These are phyloP conservation scores for Torulaspora delbrueckii DNA, from an alignment of 805 yeast genomes.

Conservation along the genomic window DNA sequence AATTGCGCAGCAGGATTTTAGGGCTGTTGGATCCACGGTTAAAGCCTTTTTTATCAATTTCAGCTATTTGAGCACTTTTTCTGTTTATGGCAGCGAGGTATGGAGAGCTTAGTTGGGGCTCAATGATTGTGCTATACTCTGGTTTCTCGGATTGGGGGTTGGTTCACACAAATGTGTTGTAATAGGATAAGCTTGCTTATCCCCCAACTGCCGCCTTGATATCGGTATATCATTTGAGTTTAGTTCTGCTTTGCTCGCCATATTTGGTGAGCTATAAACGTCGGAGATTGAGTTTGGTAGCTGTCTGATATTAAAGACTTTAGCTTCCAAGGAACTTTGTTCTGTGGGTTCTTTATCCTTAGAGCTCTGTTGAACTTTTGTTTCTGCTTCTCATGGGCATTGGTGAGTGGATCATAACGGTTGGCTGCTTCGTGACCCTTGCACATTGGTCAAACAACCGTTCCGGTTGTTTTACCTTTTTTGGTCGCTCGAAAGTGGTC, in stretches of 20 bases:
- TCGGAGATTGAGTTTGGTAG: not conserved
- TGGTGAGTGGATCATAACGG: conserved; percentile 14
- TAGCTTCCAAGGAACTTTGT: conserved; percentile 5
- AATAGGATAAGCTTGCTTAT: conserved; percentile 34
- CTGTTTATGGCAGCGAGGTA: not conserved
- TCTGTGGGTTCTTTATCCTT: conserved; percentile 1
- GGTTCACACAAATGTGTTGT: conserved; percentile 13
- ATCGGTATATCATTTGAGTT: not conserved
- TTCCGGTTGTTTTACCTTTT: not conserved
- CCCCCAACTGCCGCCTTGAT: conserved; percentile 17
- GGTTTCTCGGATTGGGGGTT: not conserved
- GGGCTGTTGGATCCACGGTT: conserved; percentile 11
- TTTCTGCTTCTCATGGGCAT: not conserved
- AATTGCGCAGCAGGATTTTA: not conserved
- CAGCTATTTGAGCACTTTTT: not conserved
- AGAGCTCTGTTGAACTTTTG: not conserved
- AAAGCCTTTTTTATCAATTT: conserved; percentile 1
- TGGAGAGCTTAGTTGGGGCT: not conserved
- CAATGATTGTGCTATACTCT: not conserved
- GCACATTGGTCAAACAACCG: conserved; percentile 18
- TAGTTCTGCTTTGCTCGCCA: not conserved
- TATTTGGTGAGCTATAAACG: not conserved
- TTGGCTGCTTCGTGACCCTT: conserved; percentile 32
- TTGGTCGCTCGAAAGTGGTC: conserved; percentile 30
- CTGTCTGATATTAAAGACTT: not conserved